Evolutionary conservation across 2,329 filamentous ascomycete species (phyloP).

Genomic region (Paraphaeosphaeria minitans): DNA sequence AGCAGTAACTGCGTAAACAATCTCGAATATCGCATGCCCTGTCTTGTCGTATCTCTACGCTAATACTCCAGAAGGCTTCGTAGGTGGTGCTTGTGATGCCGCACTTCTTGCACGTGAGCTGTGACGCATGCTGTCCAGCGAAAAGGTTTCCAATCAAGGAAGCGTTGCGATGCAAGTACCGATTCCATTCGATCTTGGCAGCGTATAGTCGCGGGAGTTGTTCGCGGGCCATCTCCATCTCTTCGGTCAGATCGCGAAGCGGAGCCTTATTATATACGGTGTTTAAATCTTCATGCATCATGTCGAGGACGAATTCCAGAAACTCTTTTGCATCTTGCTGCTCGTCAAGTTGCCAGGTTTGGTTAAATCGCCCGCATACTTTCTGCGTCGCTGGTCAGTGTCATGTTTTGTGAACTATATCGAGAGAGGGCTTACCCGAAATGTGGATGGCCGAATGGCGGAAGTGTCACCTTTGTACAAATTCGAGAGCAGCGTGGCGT

Average conservation of each 20-base stretch:
- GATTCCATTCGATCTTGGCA: slow-evolving; percentile 75
- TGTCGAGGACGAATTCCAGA: slow-evolving; percentile 78
- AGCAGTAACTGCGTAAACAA: slow-evolving; percentile 72
- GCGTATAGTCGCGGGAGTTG: slow-evolving; percentile 66
- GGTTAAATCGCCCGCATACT: slow-evolving; percentile 67
- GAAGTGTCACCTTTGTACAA: slow-evolving; percentile 65
- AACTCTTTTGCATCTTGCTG: slow-evolving; percentile 96
- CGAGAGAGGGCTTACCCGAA: slow-evolving; percentile 43
- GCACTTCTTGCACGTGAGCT: slow-evolving; percentile 66
- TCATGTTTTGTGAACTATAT: background rate
- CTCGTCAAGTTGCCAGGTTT: slow-evolving; percentile 71
- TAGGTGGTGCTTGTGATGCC: slow-evolving; percentile 68
- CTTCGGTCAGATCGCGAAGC: slow-evolving; percentile 62
- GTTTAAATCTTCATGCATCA: slow-evolving; percentile 87
- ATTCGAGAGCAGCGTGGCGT: slow-evolving; percentile 64
- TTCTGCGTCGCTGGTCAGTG: slow-evolving; percentile 48
- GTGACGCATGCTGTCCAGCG: slow-evolving; percentile 70
- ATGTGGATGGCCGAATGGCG: slow-evolving; percentile 53
- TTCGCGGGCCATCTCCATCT: slow-evolving; percentile 66
- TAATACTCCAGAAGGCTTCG: slow-evolving; percentile 73
- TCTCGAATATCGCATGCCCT: slow-evolving; percentile 67
- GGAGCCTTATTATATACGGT: slow-evolving; percentile 64
- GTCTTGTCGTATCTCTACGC: slow-evolving; percentile 69
- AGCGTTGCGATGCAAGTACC: slow-evolving; percentile 70
- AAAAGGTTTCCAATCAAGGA: slow-evolving; percentile 83